A percentile compares a stretch with the other conserved stretches of the same genome.
These are phyloP conservation scores for Chaetomium cochliodes DNA, from an alignment of 495 filamentous ascomycete genomes.

Conservation along the genomic window DNA sequence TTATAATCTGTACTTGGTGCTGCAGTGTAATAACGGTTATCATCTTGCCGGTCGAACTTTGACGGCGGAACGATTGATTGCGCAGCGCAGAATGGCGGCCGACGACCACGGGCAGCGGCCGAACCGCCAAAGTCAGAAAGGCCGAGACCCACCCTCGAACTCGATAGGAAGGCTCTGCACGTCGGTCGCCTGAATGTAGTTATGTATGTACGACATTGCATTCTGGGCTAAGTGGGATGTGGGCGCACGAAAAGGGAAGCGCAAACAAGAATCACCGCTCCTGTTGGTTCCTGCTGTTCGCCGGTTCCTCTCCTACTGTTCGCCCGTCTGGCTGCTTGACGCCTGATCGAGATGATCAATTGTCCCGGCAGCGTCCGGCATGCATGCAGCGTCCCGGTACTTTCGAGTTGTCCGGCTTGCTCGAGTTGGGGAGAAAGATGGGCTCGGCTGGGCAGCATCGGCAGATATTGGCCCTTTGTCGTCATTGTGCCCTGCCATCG, in stretches of 20 bases:
- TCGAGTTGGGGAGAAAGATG: too few species aligned
- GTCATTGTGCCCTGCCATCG: background rate
- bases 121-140: too few species aligned
- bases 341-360: background rate
- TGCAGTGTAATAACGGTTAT: too few species aligned
- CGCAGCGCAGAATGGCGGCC: too few species aligned
- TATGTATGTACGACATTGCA: background rate
- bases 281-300: conserved; percentile 1
- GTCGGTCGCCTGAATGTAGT: background rate
- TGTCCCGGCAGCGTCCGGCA: background rate
- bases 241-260: conserved; percentile 3
- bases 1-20: too few species aligned
- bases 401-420: too few species aligned
- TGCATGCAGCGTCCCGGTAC: background rate
- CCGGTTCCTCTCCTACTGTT: too few species aligned
- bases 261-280: conserved; percentile 9
- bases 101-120: background rate
- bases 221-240: conserved; percentile 6
- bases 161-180: background rate
- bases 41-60: too few species aligned
- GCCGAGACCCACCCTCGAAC: background rate
- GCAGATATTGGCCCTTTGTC: background rate
- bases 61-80: background rate
- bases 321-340: background rate
- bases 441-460: too few species aligned